phyloP scores from a whole-genome alignment of 805 yeast species.

The Metschnikowia similis region DNA sequence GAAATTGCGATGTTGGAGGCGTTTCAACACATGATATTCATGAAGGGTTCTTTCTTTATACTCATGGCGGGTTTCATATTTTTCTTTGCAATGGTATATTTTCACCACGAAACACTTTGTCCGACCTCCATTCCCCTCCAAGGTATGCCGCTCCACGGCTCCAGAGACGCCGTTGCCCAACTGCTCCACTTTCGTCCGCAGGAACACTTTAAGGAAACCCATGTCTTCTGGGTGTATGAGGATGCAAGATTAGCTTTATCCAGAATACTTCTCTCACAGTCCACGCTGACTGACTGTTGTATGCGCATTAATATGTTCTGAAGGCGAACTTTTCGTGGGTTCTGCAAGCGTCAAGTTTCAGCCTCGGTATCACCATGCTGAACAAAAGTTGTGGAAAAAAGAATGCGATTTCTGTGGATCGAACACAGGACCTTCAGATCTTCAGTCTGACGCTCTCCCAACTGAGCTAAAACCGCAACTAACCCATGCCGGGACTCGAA shows the following conservation, averaged over 20 bases:
- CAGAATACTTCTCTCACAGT: neutral
- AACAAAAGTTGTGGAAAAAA: neutral
- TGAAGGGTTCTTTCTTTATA: constrained; percentile 32
- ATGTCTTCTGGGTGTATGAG: neutral
- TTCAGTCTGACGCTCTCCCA: constrained; percentile 23
- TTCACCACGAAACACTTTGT: constrained; percentile 40
- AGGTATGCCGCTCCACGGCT: constrained; percentile 27
- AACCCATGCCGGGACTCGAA: constrained; percentile 19
- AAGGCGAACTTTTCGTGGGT: too few relatives aligned
- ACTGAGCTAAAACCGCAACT: constrained; percentile 24
- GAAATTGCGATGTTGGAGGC: constrained; percentile 30
- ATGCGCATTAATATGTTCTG: too few relatives aligned
- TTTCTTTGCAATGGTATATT: constrained; percentile 37
- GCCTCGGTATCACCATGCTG: too few relatives aligned
- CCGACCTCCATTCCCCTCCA: constrained; percentile 20
- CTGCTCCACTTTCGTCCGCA: neutral
- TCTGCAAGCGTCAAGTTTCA: too few relatives aligned
- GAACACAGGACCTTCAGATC: constrained; percentile 19
- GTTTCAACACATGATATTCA: constrained; percentile 32
- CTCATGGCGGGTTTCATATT: constrained; percentile 36
- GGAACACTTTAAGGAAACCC: neutral
- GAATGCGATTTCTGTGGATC: constrained; percentile 16
- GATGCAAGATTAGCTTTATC: too few relatives aligned
- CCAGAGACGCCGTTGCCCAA: constrained; percentile 36
- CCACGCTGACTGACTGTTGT: too few relatives aligned